These are phyloP conservation scores for Dactylellina sp. DNA, from an alignment of 2,329 filamentous ascomycete species.

Conservation along the genomic window DNA sequence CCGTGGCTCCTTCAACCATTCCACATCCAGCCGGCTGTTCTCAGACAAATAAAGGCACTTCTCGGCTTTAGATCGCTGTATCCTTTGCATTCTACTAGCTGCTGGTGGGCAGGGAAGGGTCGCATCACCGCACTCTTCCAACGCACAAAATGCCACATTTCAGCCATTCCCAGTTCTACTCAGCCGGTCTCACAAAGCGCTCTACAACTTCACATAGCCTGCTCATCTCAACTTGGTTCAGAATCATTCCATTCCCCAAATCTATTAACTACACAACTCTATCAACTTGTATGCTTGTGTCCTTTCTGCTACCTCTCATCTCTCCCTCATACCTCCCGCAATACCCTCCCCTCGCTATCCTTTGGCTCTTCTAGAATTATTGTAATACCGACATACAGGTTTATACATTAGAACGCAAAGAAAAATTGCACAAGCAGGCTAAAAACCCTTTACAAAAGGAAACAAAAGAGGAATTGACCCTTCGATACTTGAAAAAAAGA, in stretches of 20 bases:
- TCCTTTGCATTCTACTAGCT: too few species aligned
- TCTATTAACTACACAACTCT: slow-evolving; percentile 37
- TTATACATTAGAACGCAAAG: not conserved
- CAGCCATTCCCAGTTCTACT: not conserved
- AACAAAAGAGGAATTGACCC: not conserved
- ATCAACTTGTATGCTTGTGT: slow-evolving; percentile 38
- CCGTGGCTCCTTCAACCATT: too few species aligned
- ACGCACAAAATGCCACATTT: slow-evolving; percentile 31
- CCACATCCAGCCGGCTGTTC: too few species aligned
- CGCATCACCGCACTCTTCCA: too few species aligned
- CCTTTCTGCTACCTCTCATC: slow-evolving; percentile 36
- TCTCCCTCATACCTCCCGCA: slow-evolving; percentile 6
- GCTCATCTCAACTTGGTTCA: slow-evolving; percentile 39
- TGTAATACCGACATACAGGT: not conserved
- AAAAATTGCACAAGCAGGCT: too few species aligned
- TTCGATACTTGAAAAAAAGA: not conserved
- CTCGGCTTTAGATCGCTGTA: too few species aligned
- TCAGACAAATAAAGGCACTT: too few species aligned
- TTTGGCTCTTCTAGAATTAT: slow-evolving; percentile 12
- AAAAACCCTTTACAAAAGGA: not conserved
- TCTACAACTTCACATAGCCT: slow-evolving; percentile 24
- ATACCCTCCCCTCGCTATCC: slow-evolving; percentile 12
- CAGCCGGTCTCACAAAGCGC: slow-evolving; percentile 31
- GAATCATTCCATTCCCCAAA: slow-evolving; percentile 41
- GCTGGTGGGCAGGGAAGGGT: too few species aligned